These are phyloP conservation scores for Naganishia vishniacii DNA, from an alignment of 768 basidiomycete genomes.

Conservation along the genomic window DNA sequence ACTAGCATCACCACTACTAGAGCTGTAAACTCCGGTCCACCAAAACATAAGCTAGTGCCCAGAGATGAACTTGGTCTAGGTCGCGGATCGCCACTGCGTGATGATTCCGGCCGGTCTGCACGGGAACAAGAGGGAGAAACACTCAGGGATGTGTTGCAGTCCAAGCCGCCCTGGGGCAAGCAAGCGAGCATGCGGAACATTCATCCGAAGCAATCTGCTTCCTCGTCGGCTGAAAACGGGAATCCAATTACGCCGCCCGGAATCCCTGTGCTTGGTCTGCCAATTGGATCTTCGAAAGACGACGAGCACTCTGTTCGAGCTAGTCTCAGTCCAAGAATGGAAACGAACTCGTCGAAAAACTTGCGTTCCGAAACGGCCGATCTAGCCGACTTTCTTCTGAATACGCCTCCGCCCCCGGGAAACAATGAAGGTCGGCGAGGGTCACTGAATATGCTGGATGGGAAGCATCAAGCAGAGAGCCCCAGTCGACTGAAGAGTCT, in stretches of 20 bases:
- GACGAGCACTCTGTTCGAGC: not conserved
- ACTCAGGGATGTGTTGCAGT: constrained; percentile 7
- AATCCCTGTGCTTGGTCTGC: constrained; percentile 4
- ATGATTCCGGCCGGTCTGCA: not conserved
- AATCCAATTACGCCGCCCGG: not conserved
- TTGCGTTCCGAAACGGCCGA: constrained; percentile 3
- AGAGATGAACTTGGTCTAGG: not conserved
- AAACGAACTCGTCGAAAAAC: not conserved
- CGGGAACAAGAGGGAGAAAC: not conserved
- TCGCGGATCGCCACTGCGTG: too few relatives aligned
- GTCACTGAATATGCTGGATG: not conserved
- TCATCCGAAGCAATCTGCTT: not conserved
- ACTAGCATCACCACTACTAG: too few relatives aligned
- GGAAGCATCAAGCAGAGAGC: not conserved
- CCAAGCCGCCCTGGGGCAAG: constrained; percentile 14
- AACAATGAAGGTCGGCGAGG: not conserved
- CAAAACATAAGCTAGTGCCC: not conserved
- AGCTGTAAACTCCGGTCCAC: too few relatives aligned
- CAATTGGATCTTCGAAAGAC: not conserved
- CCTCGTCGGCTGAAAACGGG: not conserved
- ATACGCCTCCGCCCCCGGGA: constrained; percentile 14
- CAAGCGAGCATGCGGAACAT: not conserved
- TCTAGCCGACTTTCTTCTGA: constrained; percentile 19
- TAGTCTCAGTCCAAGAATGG: not conserved
- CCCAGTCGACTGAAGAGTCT: constrained; percentile 1